Conservation (phyloP, 2,329 filamentous ascomycete species). For the Cercospora nicotianae region DNA sequence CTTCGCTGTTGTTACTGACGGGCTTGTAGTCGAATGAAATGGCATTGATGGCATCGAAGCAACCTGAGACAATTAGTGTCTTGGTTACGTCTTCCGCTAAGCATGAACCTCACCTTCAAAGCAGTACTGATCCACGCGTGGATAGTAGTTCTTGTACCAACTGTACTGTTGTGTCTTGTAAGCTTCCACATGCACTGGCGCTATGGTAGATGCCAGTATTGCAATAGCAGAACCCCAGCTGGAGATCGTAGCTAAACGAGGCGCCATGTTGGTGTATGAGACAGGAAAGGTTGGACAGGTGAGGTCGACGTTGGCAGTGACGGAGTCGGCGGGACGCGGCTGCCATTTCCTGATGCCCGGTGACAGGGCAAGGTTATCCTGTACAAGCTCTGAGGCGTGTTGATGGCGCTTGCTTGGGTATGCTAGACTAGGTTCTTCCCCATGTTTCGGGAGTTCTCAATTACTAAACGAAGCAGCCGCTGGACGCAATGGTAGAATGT, state of each 20-base stretch:
- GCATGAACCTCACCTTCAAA: background rate
- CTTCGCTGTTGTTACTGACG: background rate
- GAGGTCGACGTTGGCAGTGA: background rate
- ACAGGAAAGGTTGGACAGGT: background rate
- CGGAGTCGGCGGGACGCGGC: background rate
- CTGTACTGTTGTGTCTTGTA: conserved; percentile 17
- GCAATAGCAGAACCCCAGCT: background rate
- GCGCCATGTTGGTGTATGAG: background rate
- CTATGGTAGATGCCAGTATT: background rate
- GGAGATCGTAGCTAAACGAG: background rate
- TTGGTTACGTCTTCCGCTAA: background rate
- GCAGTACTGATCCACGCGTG: conserved; percentile 18
- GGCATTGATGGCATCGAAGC: conserved; percentile 5
- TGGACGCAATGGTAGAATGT: background rate
- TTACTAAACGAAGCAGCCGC: background rate
- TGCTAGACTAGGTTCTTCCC: background rate
- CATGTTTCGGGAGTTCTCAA: background rate
- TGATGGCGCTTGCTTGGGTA: background rate
- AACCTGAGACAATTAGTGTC: conserved; percentile 11
- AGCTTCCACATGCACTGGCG: background rate
- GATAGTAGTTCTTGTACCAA: conserved; percentile 27
- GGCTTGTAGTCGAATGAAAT: conserved; percentile 21
- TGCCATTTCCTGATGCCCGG: background rate
- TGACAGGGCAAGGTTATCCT: background rate
- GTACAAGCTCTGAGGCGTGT: background rate